Evolutionary conservation across 495 filamentous ascomycete genomes (phyloP), one percentile per base, ranked within the genome.

Genomic region (Lophium mytilinum): DNA sequence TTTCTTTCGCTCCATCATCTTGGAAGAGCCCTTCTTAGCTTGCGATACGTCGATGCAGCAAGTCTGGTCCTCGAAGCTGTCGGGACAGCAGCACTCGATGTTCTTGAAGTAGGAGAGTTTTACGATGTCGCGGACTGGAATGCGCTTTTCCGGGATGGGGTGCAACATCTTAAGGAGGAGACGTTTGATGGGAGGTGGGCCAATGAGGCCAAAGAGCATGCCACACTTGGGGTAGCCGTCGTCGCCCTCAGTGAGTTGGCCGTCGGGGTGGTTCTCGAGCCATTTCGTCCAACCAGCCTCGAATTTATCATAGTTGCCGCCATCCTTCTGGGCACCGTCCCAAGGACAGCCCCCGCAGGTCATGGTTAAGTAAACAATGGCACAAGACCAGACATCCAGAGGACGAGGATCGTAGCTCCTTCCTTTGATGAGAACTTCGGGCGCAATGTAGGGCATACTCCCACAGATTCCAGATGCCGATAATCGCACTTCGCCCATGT

Each of bases 331-430:
- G 14, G 75, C 87, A 37, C 78, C 76, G 46, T 77, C 68, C 87
- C 87, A 91, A 4, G 88, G 71, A 17, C 76, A 76, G 43, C 80
- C 84, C 21, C 78, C 76, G 55, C 82, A 84, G 48, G 77, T 78
- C 58, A 92, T 78, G 59, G 81, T 78, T 37, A 89, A 64, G 73
- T 83, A 88, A 55, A 88, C 82, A 52, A 91, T 80, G 17, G 83
- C 88, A 46, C 85, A 83, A 49, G 83, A 85, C 88, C 88, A 92
- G 18, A 90, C 82, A 61, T 92, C 88, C 21, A 89, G 69, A 3
- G 81, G 76, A 35, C 87, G 80, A 8, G 88, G 83, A 68, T 92
- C 88, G 69, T 92, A 92, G 4, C 80, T 70, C 17, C 71, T 76
- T 51, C 76, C 69, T 75, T 84, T 86, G 49, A 70, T 73, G 21